Evolutionary conservation across 768 basidiomycete genomes (phyloP).

Genomic region (Amanita exitialis): DNA sequence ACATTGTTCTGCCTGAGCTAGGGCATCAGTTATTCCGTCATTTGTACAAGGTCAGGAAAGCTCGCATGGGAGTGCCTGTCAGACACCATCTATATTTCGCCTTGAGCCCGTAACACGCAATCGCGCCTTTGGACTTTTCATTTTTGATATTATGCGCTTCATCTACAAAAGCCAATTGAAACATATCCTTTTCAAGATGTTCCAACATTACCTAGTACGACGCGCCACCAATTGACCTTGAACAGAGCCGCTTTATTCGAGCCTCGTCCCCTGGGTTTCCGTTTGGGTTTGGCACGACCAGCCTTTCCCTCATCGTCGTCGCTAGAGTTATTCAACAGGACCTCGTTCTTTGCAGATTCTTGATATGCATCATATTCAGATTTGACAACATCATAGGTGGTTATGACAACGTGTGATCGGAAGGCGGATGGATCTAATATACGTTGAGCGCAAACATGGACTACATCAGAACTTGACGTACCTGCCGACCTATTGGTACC

Average conservation of each 20-base stretch:
- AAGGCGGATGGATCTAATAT: conserved; percentile 44
- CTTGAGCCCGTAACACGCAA: conserved; percentile 70
- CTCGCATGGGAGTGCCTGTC: conserved; percentile 74
- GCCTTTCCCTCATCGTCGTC: conserved; percentile 16
- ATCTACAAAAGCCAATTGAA: conserved; percentile 33
- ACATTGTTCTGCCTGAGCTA: conserved; percentile 73
- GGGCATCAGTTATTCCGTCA: conserved; percentile 23
- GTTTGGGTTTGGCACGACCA: neutral
- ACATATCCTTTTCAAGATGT: neutral
- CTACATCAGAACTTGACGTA: conserved; percentile 19
- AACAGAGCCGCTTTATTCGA: conserved; percentile 51
- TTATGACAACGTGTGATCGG: conserved; percentile 65
- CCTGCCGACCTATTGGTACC: conserved; percentile 65
- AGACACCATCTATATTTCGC: conserved; percentile 82
- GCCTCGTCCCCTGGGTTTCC: neutral
- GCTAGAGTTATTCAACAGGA: conserved; percentile 27
- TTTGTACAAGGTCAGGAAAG: neutral
- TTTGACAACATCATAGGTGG: conserved; percentile 78
- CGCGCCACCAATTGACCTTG: conserved; percentile 70
- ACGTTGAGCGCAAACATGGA: neutral
- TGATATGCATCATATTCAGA: conserved; percentile 60
- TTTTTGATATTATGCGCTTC: conserved; percentile 96
- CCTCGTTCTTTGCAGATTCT: conserved; percentile 44
- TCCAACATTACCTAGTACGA: conserved; percentile 62
- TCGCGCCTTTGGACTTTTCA: conserved; percentile 61